Evolutionary conservation across 2,329 filamentous ascomycete species (phyloP).

Genomic region (Colletotrichum kahawae): DNA sequence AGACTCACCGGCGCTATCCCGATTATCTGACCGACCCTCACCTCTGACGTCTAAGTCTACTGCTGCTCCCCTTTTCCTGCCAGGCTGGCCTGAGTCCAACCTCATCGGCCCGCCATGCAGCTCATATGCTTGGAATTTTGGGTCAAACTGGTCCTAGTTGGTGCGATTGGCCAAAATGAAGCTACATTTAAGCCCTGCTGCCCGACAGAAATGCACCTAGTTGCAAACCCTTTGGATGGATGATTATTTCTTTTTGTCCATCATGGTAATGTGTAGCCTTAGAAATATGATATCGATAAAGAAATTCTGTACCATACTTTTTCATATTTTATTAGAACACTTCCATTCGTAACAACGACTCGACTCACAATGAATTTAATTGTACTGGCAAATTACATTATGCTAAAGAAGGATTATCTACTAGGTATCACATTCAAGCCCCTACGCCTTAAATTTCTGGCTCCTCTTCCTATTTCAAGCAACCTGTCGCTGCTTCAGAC

Average conservation of each 20-base stretch:
- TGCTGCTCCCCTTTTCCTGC: not conserved
- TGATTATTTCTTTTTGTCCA: too few relatives aligned
- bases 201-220: too few relatives aligned
- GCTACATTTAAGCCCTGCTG: not conserved
- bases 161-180: not conserved
- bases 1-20: accelerated
- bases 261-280: too few relatives aligned
- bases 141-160: not conserved
- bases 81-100: accelerated
- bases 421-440: not conserved
- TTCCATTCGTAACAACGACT: not conserved
- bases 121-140: not conserved
- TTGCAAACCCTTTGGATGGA: too few relatives aligned
- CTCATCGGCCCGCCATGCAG: accelerated
- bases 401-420: too few relatives aligned
- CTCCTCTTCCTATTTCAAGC: not conserved
- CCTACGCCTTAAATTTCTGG: not conserved
- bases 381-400: accelerated
- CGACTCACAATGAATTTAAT: not conserved
- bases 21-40: not conserved
- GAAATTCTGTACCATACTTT: accelerated
- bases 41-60: not conserved
- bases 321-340: accelerated
- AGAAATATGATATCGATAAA: not conserved
- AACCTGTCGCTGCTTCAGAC: not conserved